Evolutionary conservation across 257 asterid genomes (phyloP), one percentile per base, ranked within the genome.

Genomic region (Anisodus tanguticus): DNA sequence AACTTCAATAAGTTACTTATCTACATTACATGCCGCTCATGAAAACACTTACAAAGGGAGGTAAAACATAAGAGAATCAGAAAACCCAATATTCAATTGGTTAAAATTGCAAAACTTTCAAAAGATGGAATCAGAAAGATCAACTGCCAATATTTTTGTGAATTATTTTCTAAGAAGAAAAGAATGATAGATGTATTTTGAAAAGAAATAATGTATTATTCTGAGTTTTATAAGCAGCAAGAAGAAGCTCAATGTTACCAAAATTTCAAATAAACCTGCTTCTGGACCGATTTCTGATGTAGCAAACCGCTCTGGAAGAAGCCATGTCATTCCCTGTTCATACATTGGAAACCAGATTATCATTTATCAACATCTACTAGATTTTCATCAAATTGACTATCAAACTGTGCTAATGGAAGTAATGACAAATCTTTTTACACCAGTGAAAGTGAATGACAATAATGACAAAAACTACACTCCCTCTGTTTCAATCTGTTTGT

Each of bases 231-330:
- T 82, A 85, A 90, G 91, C 64, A 90, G 90, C 71, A 90, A 89
- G 88, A 90, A 90, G 93, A 94, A 92, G 93, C 86, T 49, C 91
- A 91, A 83, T 90, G 97, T 94, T 94, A 94, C 99, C 98, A 87
- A 95, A 94, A 87, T 88, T 90, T 90, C 93, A 97, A 97, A 92
- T 77, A 92, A 89, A 94, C 98, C 99, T 93, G 97, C 97, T 95
- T 97, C 99, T 85, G 98, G 98, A 71, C 97, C 99, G 54, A 95
- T 95, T 89, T 97, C 99, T 82, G 99, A 96, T 26, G 93, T 94
- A n/a, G 98, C 93, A 90, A 96, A 96, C 70, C 98, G 90, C 87
- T 96, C 99, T 0, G 99, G 99, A 78, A 96, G 98, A 88, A 96
- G 92, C 99, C 99, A 96, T 51, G 99, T 96, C 89, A 96, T 90